phyloP scores from a whole-genome alignment of 2,329 filamentous ascomycete species.

The Fusarium foetens region DNA sequence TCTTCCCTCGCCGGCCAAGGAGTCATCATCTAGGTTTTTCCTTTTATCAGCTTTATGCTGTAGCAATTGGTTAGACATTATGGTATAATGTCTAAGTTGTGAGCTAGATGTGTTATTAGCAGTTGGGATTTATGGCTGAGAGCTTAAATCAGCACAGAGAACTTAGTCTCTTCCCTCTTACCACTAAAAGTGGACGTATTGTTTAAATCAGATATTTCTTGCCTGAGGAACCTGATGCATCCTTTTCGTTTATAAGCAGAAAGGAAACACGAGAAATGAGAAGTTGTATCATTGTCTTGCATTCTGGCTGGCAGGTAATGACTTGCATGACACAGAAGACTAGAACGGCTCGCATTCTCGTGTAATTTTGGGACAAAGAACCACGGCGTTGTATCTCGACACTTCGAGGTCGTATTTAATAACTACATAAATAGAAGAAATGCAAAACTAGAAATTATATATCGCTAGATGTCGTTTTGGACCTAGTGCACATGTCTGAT shows the following conservation, averaged over 20 bases:
- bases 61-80: no score
- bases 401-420: neutral
- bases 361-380: neutral
- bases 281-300: neutral
- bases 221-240: neutral
- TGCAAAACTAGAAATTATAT: accelerated
- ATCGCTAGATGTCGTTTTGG: neutral
- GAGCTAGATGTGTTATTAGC: no score
- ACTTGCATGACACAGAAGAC: accelerated
- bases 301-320: neutral
- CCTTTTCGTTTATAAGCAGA: accelerated
- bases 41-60: no score
- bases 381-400: neutral
- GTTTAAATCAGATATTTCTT: neutral
- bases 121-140: no score
- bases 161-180: neutral
- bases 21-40: no score
- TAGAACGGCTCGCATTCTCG: neutral
- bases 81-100: no score
- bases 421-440: neutral
- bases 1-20: no score
- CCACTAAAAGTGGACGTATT: neutral
- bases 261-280: neutral
- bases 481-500: neutral
- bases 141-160: no score